Evolutionary conservation across 495 filamentous ascomycete species (phyloP).

Genomic region (Annulohypoxylon stygium): DNA sequence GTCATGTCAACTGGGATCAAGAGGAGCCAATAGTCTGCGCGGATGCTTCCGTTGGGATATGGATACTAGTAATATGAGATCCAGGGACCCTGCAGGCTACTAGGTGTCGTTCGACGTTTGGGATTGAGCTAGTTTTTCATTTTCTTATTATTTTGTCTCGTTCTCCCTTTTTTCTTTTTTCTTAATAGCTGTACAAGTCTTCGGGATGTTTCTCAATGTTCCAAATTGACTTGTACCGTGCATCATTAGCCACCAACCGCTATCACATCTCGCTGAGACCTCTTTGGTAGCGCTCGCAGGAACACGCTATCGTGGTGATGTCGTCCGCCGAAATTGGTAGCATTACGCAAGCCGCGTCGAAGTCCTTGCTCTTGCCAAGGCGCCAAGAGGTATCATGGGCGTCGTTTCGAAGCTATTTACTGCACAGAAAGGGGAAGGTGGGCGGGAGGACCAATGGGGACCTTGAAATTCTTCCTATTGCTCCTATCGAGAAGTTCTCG

Average conservation of each 20-base stretch:
- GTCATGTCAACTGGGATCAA: conserved; percentile 1
- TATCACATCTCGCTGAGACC: conserved; percentile 2
- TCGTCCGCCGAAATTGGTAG: conserved; percentile 9
- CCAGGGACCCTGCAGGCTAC: background rate
- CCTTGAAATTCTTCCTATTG: conserved; percentile 19
- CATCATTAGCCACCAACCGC: conserved; percentile 15
- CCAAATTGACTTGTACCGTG: conserved; percentile 23
- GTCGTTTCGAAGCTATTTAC: conserved; percentile 38
- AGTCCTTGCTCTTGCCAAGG: conserved; percentile 27
- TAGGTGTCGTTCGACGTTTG: background rate
- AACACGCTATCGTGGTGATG: conserved; percentile 11
- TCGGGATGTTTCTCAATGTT: conserved; percentile 11
- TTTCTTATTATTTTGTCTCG: background rate
- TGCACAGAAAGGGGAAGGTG: conserved; percentile 38
- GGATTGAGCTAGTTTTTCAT: background rate
- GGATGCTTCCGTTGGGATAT: conserved; percentile 6
- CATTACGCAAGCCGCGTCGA: conserved; percentile 38
- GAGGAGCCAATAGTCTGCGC: conserved; percentile 17
- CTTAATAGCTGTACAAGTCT: background rate
- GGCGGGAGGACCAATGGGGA: conserved; percentile 26
- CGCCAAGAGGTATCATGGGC: conserved; percentile 10
- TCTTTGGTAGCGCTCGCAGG: conserved; percentile 2
- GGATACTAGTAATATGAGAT: conserved; percentile 1
- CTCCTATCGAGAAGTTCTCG: conserved; percentile 32
- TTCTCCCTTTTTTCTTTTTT: background rate